phyloP scores from a whole-genome alignment of 1,284 basidiomycete species.

The Ganoderma leucocontextum region DNA sequence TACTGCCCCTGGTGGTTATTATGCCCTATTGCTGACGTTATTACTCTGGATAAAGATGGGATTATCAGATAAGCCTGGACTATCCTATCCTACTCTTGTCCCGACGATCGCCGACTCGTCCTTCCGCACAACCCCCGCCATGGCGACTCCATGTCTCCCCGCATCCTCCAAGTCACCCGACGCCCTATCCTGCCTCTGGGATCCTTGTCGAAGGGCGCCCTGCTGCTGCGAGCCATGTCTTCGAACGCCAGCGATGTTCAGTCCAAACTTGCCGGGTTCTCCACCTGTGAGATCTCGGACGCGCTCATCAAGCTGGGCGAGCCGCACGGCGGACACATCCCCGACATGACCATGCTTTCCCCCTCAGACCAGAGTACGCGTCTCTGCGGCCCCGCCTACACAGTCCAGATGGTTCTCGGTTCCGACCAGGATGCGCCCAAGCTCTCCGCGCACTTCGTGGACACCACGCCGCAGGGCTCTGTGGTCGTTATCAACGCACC shows the following conservation, averaged over 20 bases:
- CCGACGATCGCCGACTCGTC: constrained; percentile 13
- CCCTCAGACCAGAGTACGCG: constrained; percentile 48
- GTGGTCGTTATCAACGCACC: constrained; percentile 86
- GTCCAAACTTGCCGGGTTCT: constrained; percentile 54
- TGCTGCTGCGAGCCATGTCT: constrained; percentile 31
- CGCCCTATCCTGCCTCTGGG: neutral
- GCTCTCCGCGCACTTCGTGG: constrained; percentile 83
- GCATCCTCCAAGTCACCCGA: constrained; percentile 5
- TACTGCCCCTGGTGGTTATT: constrained; percentile 3
- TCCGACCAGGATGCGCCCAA: constrained; percentile 72
- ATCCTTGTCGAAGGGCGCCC: neutral
- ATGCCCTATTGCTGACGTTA: constrained; percentile 19
- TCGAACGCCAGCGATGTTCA: constrained; percentile 31
- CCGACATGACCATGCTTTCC: constrained; percentile 77
- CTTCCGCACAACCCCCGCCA: constrained; percentile 4
- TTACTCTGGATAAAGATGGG: neutral
- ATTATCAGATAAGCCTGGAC: constrained; percentile 1
- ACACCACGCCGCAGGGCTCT: constrained; percentile 72
- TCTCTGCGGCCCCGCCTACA: constrained; percentile 86
- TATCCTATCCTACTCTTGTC: constrained; percentile 1
- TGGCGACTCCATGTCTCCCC: constrained; percentile 9
- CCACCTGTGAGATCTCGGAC: constrained; percentile 90
- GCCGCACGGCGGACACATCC: constrained; percentile 81
- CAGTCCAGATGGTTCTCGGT: constrained; percentile 85
- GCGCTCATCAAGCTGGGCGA: constrained; percentile 87